Conservation (phyloP, 2,329 filamentous ascomycete species). For the Aspergillus clavatus region DNA sequence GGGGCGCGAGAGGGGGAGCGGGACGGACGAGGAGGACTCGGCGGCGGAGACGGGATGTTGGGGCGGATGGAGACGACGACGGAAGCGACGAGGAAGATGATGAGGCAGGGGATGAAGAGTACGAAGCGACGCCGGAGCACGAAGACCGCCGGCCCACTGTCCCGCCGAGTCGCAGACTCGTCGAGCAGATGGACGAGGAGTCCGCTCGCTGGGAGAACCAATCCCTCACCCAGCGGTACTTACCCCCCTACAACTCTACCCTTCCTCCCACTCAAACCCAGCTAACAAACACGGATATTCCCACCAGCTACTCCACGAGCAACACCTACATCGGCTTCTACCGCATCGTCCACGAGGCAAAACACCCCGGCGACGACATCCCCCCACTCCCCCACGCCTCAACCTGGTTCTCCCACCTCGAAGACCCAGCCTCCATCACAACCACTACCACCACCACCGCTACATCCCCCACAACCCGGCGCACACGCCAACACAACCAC, state of each 20-base stretch:
- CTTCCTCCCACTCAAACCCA: too few species aligned
- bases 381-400: slow-evolving; percentile 52
- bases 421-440: slow-evolving; percentile 37
- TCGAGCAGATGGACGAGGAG: slow-evolving; percentile 32
- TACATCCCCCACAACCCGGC: slow-evolving; percentile 8
- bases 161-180: slow-evolving; percentile 34
- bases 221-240: slow-evolving; percentile 41
- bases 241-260: slow-evolving; percentile 5
- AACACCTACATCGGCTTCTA: slow-evolving; percentile 60
- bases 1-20: slow-evolving; percentile 16
- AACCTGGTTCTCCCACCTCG: slow-evolving; percentile 58
- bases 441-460: slow-evolving; percentile 12
- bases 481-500: slow-evolving; percentile 19
- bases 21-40: slow-evolving; percentile 29
- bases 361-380: slow-evolving; percentile 49
- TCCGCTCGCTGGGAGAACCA: slow-evolving; percentile 32
- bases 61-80: slow-evolving; percentile 16
- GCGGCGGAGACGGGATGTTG: slow-evolving; percentile 32
- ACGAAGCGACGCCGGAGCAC: slow-evolving; percentile 39
- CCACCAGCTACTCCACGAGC: slow-evolving; percentile 50
- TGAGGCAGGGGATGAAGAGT: slow-evolving; percentile 36
- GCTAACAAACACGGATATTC: background rate
- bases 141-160: slow-evolving; percentile 24
- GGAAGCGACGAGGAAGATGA: slow-evolving; percentile 29
- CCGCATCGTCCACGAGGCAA: slow-evolving; percentile 57